phyloP scores from a whole-genome alignment of 129 eudicot species.

The Flaveria linearis region DNA sequence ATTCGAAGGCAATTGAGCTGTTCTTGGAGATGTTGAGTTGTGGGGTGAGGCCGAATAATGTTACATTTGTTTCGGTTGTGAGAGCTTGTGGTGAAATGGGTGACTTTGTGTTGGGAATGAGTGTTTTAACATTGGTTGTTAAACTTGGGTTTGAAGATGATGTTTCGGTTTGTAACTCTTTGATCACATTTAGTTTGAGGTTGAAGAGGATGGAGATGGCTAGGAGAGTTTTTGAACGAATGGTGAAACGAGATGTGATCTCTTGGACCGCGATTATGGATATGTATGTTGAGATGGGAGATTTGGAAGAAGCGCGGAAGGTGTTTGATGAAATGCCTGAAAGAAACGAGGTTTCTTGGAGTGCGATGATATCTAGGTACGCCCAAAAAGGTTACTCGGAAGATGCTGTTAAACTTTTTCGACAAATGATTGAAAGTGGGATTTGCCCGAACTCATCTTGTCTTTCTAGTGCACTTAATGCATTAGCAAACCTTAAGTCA shows the following conservation, averaged over 20 bases:
- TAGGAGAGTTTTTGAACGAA: slow-evolving; percentile 41
- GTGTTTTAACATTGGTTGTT: slow-evolving; percentile 41
- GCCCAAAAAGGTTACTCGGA: slow-evolving; percentile 60
- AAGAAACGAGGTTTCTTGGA: slow-evolving; percentile 80
- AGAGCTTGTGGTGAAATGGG: slow-evolving; percentile 53
- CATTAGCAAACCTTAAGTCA: slow-evolving; percentile 54
- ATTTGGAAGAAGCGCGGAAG: slow-evolving; percentile 62
- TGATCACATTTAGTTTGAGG: slow-evolving; percentile 57
- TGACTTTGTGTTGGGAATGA: slow-evolving; percentile 46
- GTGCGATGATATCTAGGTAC: slow-evolving; percentile 74
- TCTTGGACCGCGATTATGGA: slow-evolving; percentile 79
- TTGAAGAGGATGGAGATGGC: slow-evolving; percentile 46
- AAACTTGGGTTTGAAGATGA: slow-evolving; percentile 59
- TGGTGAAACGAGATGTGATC: slow-evolving; percentile 69
- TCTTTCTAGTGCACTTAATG: slow-evolving; percentile 57
- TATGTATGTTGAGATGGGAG: slow-evolving; percentile 63
- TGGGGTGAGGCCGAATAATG: slow-evolving; percentile 58
- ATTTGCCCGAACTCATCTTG: slow-evolving; percentile 59
- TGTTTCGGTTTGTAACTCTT: slow-evolving; percentile 59
- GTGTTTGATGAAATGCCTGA: slow-evolving; percentile 77
- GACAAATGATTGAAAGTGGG: slow-evolving; percentile 45
- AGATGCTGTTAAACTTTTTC: slow-evolving; percentile 59
- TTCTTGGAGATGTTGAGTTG: slow-evolving; percentile 51
- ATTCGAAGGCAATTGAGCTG: slow-evolving; percentile 40
- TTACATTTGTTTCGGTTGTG: slow-evolving; percentile 58